Base-by-base conservation (phyloP, 305 asterid genomes). In the Ajuga reptans region DNA sequence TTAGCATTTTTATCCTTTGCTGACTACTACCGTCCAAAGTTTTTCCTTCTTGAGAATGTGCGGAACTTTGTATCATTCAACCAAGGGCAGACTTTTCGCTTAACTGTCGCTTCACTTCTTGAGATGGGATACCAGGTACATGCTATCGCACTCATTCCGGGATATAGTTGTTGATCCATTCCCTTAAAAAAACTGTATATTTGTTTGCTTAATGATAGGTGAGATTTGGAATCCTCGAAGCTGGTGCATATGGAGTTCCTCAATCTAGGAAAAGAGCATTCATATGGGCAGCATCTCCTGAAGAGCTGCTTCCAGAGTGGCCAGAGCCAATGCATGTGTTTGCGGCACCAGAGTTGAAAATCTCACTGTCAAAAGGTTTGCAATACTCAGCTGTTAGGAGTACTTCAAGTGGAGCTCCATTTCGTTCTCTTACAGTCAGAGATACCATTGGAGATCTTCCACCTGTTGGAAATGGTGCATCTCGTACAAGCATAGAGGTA, bases 251-350 rank as follows among this genome's bases (percentile, higher is more conserved):
- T 83, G 99, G 99, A 49, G 92, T 91, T 69, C 95, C 99, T 71
- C 99, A 93, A 81, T 86, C 97, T 39, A 81, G 99, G 80, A 93
- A 93, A 82, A 85, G 99, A 71, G 99, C 97, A 55, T 93, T 93
- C 77, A 91, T 93, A 75, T 93, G 99, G 99, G 97, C 96, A 9
- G 97, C 99, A 17, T 83, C 97, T 68, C 99, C 97, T 11, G 90
- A 89, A 46, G 95, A 87, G 82, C 42, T 79, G 68, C 97, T 93
- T 72, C 99, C 99, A 0, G 97, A 91, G 27, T 93, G 99, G 97
- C 99, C 99, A 1, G 99, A 93, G 82, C 97, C 99, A 64, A 87
- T 93, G 96, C 95, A 93, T 72, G 99, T 93, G 39, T 93, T 93
- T 83, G 76, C 89, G 27, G 90, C 84, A 58, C 96, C 99, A 14